Base-by-base conservation (phyloP, 768 basidiomycete genomes). In the Mycena amicta region DNA sequence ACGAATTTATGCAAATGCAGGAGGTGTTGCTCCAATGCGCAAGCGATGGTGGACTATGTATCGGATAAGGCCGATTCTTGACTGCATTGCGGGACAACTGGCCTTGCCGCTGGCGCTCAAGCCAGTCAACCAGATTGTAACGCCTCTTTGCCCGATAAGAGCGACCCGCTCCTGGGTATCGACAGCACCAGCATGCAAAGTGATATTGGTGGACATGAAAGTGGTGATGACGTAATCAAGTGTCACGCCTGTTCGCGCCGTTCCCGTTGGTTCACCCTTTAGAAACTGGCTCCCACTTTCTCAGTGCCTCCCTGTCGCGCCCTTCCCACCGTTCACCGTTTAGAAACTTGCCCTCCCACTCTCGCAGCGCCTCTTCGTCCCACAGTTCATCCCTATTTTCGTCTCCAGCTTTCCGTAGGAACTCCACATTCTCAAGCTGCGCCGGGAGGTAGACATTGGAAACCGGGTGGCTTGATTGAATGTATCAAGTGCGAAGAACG, bases 51-150 rank as follows among this genome's bases (percentile, higher is more conserved):
- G 5, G 95, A 98, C 94, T 98, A 70, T 1, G 6, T 2, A 54
- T n/a, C n/a, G n/a, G n/a, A n/a, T n/a, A n/a, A n/a, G n/a, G n/a
- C n/a, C n/a, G n/a, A n/a, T n/a, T n/a, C n/a, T n/a, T n/a, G n/a
- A n/a, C n/a, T n/a, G n/a, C n/a, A n/a, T n/a, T n/a, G n/a, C n/a
- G n/a, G n/a, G n/a, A n/a, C n/a, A n/a, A n/a, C n/a, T 53, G 40
- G 93, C 95, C 85, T 97, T 98, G 51, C 95, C 95, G 70, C 92
- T 94, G 5, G 91, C 95, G 67, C 93, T 95, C 18, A 98, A 84
- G 5, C 97, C 97, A 5, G 97, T 99, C 58, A 99, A 75, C 97
- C 97, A 99, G 70, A 98, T 84, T 0, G 96, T 98, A 4, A 89
- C 83, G 22, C 96, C 96, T 62, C 83, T 88, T 71, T 98, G 96